phyloP scores from a whole-genome alignment of 2,329 filamentous ascomycete genomes.

The Monosporascus ibericus region DNA sequence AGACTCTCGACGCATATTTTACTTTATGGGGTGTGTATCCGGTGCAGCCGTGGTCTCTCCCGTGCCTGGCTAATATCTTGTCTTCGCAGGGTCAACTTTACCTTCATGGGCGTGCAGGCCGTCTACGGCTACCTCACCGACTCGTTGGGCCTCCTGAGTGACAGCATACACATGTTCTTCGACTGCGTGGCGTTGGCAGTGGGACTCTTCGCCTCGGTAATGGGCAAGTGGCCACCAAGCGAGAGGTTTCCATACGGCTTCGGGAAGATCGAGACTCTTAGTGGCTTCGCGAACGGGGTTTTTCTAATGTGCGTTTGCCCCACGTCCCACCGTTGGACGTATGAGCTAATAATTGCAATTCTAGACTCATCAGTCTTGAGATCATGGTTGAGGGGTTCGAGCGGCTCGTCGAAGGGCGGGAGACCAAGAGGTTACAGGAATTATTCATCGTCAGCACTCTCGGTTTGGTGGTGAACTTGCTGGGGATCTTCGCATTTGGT shows the following conservation, averaged over 20 bases:
- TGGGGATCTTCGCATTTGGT: slow-evolving; percentile 83
- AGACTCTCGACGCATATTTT: slow-evolving; percentile 91
- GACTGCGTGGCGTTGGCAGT: slow-evolving; percentile 91
- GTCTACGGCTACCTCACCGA: slow-evolving; percentile 92
- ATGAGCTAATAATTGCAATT: slow-evolving; percentile 1
- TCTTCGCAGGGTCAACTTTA: slow-evolving; percentile 70
- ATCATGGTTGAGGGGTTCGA: slow-evolving; percentile 95
- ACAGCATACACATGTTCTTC: slow-evolving; percentile 99
- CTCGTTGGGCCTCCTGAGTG: slow-evolving; percentile 88
- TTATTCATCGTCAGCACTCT: slow-evolving; percentile 82
- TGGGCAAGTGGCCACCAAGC: slow-evolving; percentile 94
- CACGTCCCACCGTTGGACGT: background rate
- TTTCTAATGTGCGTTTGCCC: slow-evolving; percentile 67
- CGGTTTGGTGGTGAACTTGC: slow-evolving; percentile 82
- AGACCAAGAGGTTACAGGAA: slow-evolving; percentile 79
- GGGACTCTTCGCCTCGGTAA: slow-evolving; percentile 83
- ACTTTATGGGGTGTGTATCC: slow-evolving; percentile 76
- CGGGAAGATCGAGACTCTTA: slow-evolving; percentile 92
- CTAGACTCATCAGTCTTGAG: slow-evolving; percentile 83
- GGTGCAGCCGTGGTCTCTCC: slow-evolving; percentile 2
- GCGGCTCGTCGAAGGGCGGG: slow-evolving; percentile 72
- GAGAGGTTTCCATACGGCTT: slow-evolving; percentile 89
- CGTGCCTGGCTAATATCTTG: slow-evolving; percentile 5
- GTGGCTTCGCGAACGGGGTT: slow-evolving; percentile 93
- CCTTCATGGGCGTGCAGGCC: slow-evolving; percentile 90